phyloP scores from a whole-genome alignment of 352 stramenopile species.

The Phytophthora fragariaefolia region DNA sequence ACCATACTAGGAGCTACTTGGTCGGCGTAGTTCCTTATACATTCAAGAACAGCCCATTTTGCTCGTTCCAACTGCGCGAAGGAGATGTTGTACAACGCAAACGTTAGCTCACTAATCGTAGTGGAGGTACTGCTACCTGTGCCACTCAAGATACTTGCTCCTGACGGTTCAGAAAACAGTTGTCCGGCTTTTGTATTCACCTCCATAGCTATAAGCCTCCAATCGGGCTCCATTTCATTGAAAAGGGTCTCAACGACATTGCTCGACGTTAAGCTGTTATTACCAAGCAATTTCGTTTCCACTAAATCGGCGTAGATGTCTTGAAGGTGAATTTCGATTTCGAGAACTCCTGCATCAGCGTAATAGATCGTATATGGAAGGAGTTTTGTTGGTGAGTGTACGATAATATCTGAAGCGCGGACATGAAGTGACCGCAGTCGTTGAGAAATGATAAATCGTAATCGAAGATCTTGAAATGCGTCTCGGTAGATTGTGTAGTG shows the following conservation, averaged over 20 bases:
- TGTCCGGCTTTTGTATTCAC: slow-evolving; percentile 12
- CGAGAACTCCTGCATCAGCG: slow-evolving; percentile 15
- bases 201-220: slow-evolving; percentile 24
- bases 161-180: slow-evolving; percentile 1
- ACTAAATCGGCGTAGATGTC: slow-evolving; percentile 4
- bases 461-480: slow-evolving; percentile 24
- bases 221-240: slow-evolving; percentile 19
- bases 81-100: slow-evolving; percentile 18
- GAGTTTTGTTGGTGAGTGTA: slow-evolving; percentile 10
- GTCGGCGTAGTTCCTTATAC: slow-evolving; percentile 3
- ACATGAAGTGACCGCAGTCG: slow-evolving; percentile 10
- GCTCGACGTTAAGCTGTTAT: background rate
- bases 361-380: slow-evolving; percentile 17
- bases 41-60: slow-evolving; percentile 28
- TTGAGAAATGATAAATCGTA: slow-evolving; percentile 23
- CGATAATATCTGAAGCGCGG: slow-evolving; percentile 24
- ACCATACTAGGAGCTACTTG: background rate
- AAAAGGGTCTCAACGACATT: slow-evolving; percentile 7
- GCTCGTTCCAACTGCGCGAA: slow-evolving; percentile 19
- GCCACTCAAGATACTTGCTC: background rate
- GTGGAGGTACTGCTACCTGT: background rate
- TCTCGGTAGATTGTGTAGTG: slow-evolving; percentile 20
- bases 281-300: slow-evolving; percentile 4
- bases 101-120: slow-evolving; percentile 11
- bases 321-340: slow-evolving; percentile 31